Evolutionary conservation across 257 asterid genomes (phyloP).

Genomic region (Solanum chmielewskii): DNA sequence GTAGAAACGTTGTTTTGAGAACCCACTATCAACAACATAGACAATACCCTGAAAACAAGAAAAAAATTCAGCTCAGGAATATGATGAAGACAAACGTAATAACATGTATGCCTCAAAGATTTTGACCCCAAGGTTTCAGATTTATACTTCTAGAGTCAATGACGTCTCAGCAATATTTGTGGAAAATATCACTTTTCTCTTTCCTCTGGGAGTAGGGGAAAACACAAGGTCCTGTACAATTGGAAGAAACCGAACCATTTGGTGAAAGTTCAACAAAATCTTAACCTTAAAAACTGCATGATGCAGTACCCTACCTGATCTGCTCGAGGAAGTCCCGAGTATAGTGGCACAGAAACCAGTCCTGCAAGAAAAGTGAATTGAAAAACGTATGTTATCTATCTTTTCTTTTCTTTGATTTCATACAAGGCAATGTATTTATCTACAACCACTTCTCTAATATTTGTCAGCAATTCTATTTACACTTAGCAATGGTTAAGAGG

Average conservation of each 20-base stretch:
- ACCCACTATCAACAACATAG: conserved; percentile 87
- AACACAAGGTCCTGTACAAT: conserved; percentile 65
- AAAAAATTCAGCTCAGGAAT: background rate
- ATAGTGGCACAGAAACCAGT: conserved; percentile 69
- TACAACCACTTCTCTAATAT: background rate
- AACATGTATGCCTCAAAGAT: background rate
- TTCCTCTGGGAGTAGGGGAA: conserved; percentile 91
- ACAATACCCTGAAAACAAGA: conserved; percentile 65
- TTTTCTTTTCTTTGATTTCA: background rate
- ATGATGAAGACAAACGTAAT: background rate
- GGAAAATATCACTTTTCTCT: conserved; percentile 86
- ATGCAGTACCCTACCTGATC: conserved; percentile 55
- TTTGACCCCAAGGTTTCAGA: background rate
- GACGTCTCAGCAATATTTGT: conserved; percentile 99
- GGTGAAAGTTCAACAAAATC: background rate
- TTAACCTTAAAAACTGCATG: background rate
- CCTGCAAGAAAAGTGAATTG: conserved; percentile 35
- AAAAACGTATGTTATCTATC: background rate
- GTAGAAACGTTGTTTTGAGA: conserved; percentile 86
- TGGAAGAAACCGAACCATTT: background rate
- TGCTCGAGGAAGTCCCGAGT: conserved; percentile 87
- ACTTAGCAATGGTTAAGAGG: background rate
- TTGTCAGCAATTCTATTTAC: background rate
- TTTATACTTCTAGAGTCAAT: conserved; percentile 78
- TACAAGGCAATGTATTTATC: background rate